Conservation (phyloP, 768 basidiomycete genomes). For the Kwoniella bestiolae region DNA sequence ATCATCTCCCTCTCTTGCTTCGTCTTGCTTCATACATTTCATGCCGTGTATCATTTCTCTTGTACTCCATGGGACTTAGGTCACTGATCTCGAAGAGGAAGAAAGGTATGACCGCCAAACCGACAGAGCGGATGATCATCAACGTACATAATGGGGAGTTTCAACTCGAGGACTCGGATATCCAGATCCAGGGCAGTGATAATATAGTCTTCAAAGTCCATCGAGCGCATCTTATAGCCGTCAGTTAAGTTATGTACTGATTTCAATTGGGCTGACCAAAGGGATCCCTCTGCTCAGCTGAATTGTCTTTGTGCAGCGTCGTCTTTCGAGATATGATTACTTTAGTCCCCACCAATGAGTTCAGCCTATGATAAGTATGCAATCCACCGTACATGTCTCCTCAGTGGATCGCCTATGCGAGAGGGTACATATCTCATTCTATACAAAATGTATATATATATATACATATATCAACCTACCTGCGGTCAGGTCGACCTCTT, state of each 20-base stretch:
- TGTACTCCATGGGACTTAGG: background rate
- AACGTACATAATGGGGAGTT: background rate
- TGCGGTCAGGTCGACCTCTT: background rate
- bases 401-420: background rate
- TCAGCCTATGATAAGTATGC: too few species aligned
- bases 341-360: background rate
- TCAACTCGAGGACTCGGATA: conserved; percentile 10
- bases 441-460: too few species aligned
- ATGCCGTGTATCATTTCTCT: background rate
- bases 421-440: too few species aligned
- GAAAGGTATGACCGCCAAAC: background rate
- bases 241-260: background rate
- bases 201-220: conserved; percentile 12
- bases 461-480: background rate
- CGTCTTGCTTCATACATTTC: too few species aligned
- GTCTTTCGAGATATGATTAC: background rate
- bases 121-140: background rate
- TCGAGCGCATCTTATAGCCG: background rate
- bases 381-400: background rate
- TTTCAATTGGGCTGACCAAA: background rate
- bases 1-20: too few species aligned
- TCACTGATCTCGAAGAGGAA: background rate
- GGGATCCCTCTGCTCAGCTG: background rate
- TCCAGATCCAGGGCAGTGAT: conserved; percentile 9
- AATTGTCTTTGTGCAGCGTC: background rate